Percentiles rank a stretch among this genome's conserved stretches.
Evolutionary conservation across 208 protist genomes (phyloP).

Genomic region (Zelonia costaricensis): DNA sequence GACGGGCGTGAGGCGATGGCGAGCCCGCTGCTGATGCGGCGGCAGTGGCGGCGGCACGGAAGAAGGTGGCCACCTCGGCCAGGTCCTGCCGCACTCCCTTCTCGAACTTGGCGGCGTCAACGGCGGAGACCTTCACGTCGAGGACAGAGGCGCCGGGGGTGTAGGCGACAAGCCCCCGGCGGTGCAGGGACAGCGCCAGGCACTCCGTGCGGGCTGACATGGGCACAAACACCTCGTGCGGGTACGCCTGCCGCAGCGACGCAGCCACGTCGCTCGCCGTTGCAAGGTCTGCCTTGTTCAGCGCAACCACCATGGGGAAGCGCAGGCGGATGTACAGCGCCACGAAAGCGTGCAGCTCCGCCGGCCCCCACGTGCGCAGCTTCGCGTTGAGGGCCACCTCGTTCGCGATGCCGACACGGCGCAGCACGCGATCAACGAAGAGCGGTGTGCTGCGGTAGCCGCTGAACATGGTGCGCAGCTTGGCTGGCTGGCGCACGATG

Average conservation of each 20-base stretch:
- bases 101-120: conserved; percentile 18
- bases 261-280: conserved; percentile 41
- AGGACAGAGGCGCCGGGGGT: conserved; percentile 42
- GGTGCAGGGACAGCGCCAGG: conserved; percentile 64
- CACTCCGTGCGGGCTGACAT: conserved; percentile 84
- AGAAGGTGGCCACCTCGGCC: conserved; percentile 34
- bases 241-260: conserved; percentile 55
- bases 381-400: conserved; percentile 32
- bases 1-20: background rate
- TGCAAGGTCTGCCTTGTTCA: conserved; percentile 92
- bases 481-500: conserved; percentile 60
- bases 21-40: background rate
- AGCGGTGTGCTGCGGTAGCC: conserved; percentile 85
- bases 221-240: conserved; percentile 70
- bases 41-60: conserved; percentile 2
- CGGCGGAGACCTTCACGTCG: conserved; percentile 10
- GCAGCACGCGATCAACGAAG: conserved; percentile 77
- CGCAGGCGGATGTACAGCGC: conserved; percentile 87
- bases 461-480: conserved; percentile 91
- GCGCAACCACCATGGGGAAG: conserved; percentile 91
- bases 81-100: conserved; percentile 31
- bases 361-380: conserved; percentile 58
- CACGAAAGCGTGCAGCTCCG: conserved; percentile 88
- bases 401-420: conserved; percentile 47
- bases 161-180: conserved; percentile 61